Percentiles rank a stretch among this genome's conserved stretches.
Conservation (phyloP, 768 basidiomycete species). For the Hydnomerulius pinastri region DNA sequence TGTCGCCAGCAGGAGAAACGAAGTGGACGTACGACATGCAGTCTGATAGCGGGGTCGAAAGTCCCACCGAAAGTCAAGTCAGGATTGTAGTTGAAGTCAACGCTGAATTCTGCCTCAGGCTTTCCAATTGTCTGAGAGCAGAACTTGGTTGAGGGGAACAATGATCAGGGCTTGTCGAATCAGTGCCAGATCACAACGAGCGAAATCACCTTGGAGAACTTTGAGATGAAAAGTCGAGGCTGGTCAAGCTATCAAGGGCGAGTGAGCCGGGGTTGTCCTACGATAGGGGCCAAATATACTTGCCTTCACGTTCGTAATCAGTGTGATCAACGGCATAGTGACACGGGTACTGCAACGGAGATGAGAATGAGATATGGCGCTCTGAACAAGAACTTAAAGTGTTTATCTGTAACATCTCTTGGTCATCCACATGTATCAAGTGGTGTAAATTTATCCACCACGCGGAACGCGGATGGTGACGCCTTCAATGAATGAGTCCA, state of each 20-base stretch:
- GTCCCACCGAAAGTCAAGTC: constrained; percentile 57
- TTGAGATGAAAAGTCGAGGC: not conserved
- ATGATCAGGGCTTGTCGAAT: not conserved
- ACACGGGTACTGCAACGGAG: not conserved
- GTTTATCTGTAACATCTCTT: no score
- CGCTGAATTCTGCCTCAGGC: constrained; percentile 52
- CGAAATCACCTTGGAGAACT: constrained; percentile 7
- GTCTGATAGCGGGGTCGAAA: constrained; percentile 61
- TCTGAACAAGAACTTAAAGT: not conserved
- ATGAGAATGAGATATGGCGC: not conserved
- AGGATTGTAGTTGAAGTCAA: constrained; percentile 56
- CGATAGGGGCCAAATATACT: not conserved
- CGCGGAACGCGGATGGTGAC: no score
- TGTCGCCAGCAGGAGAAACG: not conserved
- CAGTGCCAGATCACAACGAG: not conserved
- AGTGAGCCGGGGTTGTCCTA: no score
- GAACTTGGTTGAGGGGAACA: constrained; percentile 19
- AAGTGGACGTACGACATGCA: constrained; percentile 22
- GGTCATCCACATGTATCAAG: no score
- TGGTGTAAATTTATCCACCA: no score
- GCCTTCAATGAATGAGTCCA: no score
- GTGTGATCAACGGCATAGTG: constrained; percentile 35
- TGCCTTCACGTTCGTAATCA: constrained; percentile 38
- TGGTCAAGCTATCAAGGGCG: no score
- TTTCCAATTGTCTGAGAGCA: constrained; percentile 52